Conservation (phyloP, 1,139 yeast genomes). For the Sugiyamaella castrensis region DNA sequence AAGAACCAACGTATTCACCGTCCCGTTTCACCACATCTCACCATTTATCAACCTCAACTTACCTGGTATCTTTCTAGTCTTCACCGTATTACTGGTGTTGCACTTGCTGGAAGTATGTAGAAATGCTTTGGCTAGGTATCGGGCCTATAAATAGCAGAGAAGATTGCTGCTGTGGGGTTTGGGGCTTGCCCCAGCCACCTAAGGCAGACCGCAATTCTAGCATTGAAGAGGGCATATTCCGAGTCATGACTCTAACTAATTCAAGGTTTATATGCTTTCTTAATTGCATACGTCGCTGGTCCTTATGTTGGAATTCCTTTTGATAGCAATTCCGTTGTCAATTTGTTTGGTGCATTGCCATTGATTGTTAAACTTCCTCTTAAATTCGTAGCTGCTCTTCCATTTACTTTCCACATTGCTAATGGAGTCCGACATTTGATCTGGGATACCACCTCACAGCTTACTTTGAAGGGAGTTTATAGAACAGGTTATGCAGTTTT, state of each 20-base stretch:
- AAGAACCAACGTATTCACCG: constrained; percentile 81
- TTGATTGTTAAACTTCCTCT: constrained; percentile 55
- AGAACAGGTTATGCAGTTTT: constrained; percentile 85
- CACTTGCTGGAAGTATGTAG: constrained; percentile 55
- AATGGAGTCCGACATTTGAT: constrained; percentile 90
- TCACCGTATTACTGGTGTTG: constrained; percentile 88
- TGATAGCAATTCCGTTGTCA: constrained; percentile 60
- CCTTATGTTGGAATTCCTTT: constrained; percentile 57
- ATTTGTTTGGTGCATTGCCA: constrained; percentile 51
- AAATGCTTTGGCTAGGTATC: not conserved
- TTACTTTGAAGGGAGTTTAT: constrained; percentile 82
- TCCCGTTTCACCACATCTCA: constrained; percentile 88
- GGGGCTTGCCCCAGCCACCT: too few relatives aligned
- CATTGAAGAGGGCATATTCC: not conserved
- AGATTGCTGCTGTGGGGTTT: too few relatives aligned
- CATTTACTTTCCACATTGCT: constrained; percentile 80
- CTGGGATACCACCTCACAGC: constrained; percentile 85
- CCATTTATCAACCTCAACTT: constrained; percentile 85
- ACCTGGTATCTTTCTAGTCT: constrained; percentile 76
- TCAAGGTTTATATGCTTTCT: constrained; percentile 62
- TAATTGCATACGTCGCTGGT: constrained; percentile 71
- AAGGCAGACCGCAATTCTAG: too few relatives aligned
- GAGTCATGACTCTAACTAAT: not conserved
- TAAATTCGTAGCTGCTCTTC: constrained; percentile 71
- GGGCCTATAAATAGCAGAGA: too few relatives aligned